Evolutionary conservation across 106 monocot species (phyloP).

Genomic region (Platanthera zijinensis): DNA sequence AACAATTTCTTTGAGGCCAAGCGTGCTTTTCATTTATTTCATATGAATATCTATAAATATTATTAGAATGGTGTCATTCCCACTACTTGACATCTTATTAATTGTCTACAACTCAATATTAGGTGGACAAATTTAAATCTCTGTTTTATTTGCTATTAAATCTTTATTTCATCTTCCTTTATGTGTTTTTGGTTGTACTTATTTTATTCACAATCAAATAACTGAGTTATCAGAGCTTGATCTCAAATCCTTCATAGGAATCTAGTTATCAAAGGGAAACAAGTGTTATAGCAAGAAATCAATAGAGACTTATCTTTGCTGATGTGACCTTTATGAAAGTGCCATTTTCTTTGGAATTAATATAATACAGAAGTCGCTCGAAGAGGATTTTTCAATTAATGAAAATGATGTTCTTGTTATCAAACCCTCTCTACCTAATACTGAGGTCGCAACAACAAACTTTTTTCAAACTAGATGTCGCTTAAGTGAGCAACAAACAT

Average conservation of each 20-base stretch:
- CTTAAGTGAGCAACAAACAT: neutral
- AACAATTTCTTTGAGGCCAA: neutral
- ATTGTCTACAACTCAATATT: neutral
- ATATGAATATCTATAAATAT: slow-evolving; percentile 1
- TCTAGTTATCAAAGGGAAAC: neutral
- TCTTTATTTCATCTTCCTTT: neutral
- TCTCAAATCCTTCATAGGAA: neutral
- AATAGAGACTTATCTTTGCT: neutral
- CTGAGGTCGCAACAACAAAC: neutral
- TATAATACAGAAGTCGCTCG: too few relatives aligned
- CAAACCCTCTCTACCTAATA: neutral
- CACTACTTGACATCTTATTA: neutral
- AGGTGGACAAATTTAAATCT: neutral
- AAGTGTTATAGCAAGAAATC: neutral
- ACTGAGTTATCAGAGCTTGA: neutral
- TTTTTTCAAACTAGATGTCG: neutral
- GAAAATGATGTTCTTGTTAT: neutral
- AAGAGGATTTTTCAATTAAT: neutral
- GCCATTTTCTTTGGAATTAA: neutral
- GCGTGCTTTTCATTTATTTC: neutral
- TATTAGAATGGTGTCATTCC: neutral
- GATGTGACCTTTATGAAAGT: neutral
- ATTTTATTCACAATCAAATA: neutral
- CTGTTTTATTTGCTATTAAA: neutral
- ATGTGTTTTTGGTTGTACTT: neutral